phyloP scores from a whole-genome alignment of 768 basidiomycete genomes.

The Auricularia sp. region DNA sequence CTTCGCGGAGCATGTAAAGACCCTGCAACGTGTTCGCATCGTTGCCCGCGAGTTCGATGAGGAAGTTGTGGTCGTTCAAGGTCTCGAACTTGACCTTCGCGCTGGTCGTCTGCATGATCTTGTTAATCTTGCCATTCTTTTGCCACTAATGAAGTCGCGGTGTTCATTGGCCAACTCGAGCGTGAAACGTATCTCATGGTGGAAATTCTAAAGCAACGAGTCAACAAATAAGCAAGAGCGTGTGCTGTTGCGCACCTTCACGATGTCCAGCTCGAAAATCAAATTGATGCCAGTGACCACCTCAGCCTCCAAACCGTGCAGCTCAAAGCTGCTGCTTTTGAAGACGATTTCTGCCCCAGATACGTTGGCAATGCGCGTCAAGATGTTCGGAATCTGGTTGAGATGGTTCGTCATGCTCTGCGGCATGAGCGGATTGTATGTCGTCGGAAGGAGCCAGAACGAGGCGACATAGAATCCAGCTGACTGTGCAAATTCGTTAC shows the following conservation, averaged over 20 bases:
- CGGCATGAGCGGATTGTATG: constrained; percentile 86
- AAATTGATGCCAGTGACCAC: constrained; percentile 76
- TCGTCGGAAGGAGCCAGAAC: constrained; percentile 89
- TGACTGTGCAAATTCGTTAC: constrained; percentile 39
- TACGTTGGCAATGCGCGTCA: constrained; percentile 77
- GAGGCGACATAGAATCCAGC: constrained; percentile 96
- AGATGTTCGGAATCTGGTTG: constrained; percentile 69
- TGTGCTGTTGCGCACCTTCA: constrained; percentile 51
- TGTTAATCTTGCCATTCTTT: constrained; percentile 99
- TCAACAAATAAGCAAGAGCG: background rate
- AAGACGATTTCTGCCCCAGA: constrained; percentile 93
- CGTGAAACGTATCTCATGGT: constrained; percentile 96
- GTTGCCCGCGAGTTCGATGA: constrained; percentile 83
- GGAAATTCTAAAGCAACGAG: constrained; percentile 54
- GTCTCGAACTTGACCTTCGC: constrained; percentile 99
- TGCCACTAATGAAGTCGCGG: constrained; percentile 95
- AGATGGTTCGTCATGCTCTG: constrained; percentile 65
- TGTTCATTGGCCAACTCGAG: constrained; percentile 97
- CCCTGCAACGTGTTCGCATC: constrained; percentile 82
- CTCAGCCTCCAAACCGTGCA: constrained; percentile 89
- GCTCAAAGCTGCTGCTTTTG: constrained; percentile 95
- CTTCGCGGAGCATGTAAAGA: constrained; percentile 84
- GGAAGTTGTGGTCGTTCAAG: constrained; percentile 91
- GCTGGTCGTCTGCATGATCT: constrained; percentile 95
- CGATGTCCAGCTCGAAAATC: constrained; percentile 83